Conservation (phyloP, 2,329 filamentous ascomycete genomes). For the Phyllosticta paracitricarpa region DNA sequence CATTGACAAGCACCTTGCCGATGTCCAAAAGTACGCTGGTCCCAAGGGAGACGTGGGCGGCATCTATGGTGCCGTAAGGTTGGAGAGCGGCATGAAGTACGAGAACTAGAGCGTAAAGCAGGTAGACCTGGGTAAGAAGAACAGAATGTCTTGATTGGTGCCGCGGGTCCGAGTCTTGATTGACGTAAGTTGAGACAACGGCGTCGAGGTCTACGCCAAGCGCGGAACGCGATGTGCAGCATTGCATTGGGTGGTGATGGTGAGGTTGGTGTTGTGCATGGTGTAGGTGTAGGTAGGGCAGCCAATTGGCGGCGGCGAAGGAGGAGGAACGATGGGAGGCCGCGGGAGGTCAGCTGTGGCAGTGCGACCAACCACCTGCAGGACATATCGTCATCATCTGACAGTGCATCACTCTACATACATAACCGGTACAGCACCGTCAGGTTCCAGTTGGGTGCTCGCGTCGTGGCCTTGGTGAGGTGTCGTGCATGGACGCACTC, state of each 20-base stretch:
- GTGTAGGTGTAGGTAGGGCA: background rate
- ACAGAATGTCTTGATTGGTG: background rate
- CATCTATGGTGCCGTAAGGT: slow-evolving; percentile 70
- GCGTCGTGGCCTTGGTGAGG: background rate
- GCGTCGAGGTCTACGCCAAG: background rate
- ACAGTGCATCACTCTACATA: background rate
- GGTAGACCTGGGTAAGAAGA: background rate
- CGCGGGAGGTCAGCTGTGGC: background rate
- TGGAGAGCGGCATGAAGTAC: slow-evolving; percentile 64
- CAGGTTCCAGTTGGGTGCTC: background rate
- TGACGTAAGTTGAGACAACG: background rate
- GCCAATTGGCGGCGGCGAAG: background rate
- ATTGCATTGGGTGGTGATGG: background rate
- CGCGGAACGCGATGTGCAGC: background rate
- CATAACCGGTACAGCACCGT: background rate
- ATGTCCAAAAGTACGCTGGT: slow-evolving; percentile 60
- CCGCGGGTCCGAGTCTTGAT: background rate
- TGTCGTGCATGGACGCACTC: background rate
- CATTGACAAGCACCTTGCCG: slow-evolving; percentile 57
- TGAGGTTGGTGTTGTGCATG: background rate
- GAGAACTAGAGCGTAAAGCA: slow-evolving; percentile 42
- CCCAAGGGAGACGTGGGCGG: slow-evolving; percentile 67
- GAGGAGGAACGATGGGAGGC: background rate
- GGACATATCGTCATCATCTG: background rate
- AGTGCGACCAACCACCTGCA: background rate